phyloP scores from a whole-genome alignment of 345 rosid genomes.

The Rhizophora mangle region DNA sequence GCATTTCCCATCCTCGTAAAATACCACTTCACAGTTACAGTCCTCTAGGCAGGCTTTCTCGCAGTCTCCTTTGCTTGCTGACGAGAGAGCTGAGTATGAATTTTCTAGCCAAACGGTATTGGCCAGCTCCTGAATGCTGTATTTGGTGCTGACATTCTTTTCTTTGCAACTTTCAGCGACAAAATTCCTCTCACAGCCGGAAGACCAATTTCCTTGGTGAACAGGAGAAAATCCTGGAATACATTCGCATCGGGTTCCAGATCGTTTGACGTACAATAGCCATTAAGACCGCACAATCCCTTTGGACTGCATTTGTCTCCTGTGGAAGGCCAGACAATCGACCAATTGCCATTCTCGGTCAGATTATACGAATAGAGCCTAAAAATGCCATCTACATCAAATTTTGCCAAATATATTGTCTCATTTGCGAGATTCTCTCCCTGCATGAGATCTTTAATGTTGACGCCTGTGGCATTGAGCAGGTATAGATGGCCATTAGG shows the following conservation, averaged over 20 bases:
- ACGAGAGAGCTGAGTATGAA: background rate
- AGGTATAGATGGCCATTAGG: conserved; percentile 20
- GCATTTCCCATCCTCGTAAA: conserved; percentile 9
- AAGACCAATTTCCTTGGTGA: conserved; percentile 4
- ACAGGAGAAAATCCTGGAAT: conserved; percentile 26
- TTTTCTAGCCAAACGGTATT: conserved; percentile 13
- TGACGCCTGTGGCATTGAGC: background rate
- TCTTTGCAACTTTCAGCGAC: conserved; percentile 11
- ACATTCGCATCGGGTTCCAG: background rate
- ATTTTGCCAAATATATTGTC: conserved; percentile 1
- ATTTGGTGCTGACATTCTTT: background rate
- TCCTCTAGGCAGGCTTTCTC: conserved; percentile 21
- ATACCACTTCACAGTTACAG: conserved; percentile 31
- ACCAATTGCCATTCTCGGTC: conserved; percentile 1
- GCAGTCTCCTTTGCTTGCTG: conserved; percentile 14
- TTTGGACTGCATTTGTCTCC: conserved; percentile 12
- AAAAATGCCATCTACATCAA: conserved; percentile 24
- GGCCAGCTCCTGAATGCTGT: conserved; percentile 8
- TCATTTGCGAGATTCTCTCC: background rate
- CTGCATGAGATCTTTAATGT: background rate
- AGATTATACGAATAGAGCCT: conserved; percentile 13
- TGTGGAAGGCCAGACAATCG: background rate
- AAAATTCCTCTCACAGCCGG: conserved; percentile 28
- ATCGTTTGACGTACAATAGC: conserved; percentile 18
- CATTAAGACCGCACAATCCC: conserved; percentile 28